Evolutionary conservation across 495 filamentous ascomycete species (phyloP), one percentile per base, ranked within the genome.

Genomic region (Saxophila tyrrhenica): DNA sequence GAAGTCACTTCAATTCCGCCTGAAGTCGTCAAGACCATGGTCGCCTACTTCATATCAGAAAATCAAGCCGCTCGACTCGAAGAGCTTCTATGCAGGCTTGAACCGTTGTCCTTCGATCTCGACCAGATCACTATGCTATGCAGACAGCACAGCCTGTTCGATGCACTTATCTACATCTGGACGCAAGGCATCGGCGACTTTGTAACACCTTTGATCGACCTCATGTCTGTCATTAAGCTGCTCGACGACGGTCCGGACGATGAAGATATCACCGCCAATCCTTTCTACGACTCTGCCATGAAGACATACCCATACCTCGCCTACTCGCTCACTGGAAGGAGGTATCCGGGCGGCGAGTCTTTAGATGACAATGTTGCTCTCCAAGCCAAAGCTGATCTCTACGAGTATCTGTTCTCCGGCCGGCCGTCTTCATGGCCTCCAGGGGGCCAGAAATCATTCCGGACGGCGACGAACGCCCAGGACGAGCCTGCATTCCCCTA

Each of bases 81-180:
- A 69, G 91, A 96, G 66, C 83, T 97, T 64, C 84, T 98, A 20
- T 97, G 94, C 60, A 81, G 89, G 48, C 81, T 98, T 69, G 86
- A 95, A 61, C 91, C 92, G 0, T 72, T 78, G 9, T 95, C 87
- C 2, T 83, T 97, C 69, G 92, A 98, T 61, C 84, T 97, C 63
- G 89, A 98, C 62, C 89, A 96, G 65, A 80, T 91, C 46, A 95
- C 89, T 0, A 80, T 78, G 16, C 77, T 98, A 2, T 98, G 94
- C 75, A 92, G 89, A 62, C 82, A 88, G 57, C 80, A 96, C 61
- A 78, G 84, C 50, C 80, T 98, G 5, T 97, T 94, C 62, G 94
- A 98, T 72, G 92, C 94, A 11, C 80, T 95, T 60, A 86, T 95
- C 48, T 97, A 97, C 67, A 86, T 97, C 54, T 98, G 92, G 91